Percentiles rank a stretch among this genome's conserved stretches.
These are phyloP conservation scores for Boletus eberwhitei DNA, from an alignment of 768 basidiomycete genomes.

Conservation along the genomic window DNA sequence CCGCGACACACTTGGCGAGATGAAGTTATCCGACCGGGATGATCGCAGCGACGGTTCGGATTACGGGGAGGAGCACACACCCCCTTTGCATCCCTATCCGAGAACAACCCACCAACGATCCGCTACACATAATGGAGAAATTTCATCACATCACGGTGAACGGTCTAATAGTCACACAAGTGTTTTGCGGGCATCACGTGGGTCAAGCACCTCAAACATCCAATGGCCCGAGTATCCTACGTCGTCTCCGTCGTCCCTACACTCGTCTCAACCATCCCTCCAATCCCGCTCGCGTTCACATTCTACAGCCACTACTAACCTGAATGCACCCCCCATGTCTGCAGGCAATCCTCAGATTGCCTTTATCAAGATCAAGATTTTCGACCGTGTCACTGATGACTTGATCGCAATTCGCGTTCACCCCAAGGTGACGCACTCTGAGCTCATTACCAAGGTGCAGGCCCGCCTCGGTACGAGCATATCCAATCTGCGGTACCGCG, in stretches of 20 bases:
- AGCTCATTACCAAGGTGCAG: conserved; percentile 91
- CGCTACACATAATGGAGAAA: conserved; percentile 37
- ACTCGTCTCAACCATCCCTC: conserved; percentile 51
- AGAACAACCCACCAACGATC: conserved; percentile 47
- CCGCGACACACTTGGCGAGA: conserved; percentile 46
- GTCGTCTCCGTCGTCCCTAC: conserved; percentile 47
- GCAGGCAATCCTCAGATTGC: conserved; percentile 76
- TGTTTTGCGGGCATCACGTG: conserved; percentile 28
- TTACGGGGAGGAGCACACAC: conserved; percentile 50
- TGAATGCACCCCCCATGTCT: conserved; percentile 72
- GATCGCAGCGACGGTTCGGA: conserved; percentile 62
- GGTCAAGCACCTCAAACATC: conserved; percentile 25
- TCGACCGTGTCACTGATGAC: conserved; percentile 90
- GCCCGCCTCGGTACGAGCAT: conserved; percentile 79
- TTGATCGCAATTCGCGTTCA: conserved; percentile 96
- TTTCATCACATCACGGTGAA: conserved; percentile 33
- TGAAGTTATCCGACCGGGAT: conserved; percentile 47
- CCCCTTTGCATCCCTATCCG: conserved; percentile 37
- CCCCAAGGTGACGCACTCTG: conserved; percentile 79
- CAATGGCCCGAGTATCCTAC: conserved; percentile 31
- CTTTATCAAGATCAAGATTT: conserved; percentile 98
- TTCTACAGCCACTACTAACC: conserved; percentile 45
- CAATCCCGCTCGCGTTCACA: conserved; percentile 56
- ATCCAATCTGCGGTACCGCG: conserved; percentile 66
- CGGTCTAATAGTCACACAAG: conserved; percentile 27